Evolutionary conservation across 148 eudicot species (phyloP), one percentile per base, ranked within the genome.

Genomic region (Vaccinium vitisidaea): DNA sequence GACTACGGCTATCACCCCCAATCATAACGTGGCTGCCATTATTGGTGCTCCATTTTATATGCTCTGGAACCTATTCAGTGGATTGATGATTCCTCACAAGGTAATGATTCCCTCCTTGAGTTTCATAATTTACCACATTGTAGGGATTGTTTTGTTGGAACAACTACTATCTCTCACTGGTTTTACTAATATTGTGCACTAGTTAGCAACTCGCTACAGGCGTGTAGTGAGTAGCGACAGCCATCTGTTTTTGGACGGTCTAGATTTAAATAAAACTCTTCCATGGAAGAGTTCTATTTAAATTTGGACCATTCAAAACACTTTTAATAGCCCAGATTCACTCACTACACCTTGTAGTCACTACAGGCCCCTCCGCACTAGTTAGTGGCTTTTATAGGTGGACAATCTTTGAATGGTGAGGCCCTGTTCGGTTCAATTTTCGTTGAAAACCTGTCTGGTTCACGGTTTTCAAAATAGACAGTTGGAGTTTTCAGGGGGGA

Each of bases 51-150:
- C 99, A 5, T 97, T 95, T 85, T 97, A 95, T 85, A 97, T 95
- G 99, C 91, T 97, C 30, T 97, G 99, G 99, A 97, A 97, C 88
- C 98, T 97, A 65, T 97, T 97, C 91, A 93, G 98, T 79, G 99
- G 99, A 70, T 92, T 97, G 89, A 97, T 97, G 99, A 97, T 97
- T 75, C 99, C 99, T 81, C 93, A 92, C 91, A 93, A 95, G 95
- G 99, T 96, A 93, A 87, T 19, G 49, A 63, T 21, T 55, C 25
- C 56, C 71, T 23, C 23, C 69, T 63, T 63, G 5, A 23, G 69
- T 55, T 80, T 73, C 56, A 13, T 2, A 53, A 54, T n/a, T 79
- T 67, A 25, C 59, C n/a, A 1, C 23, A 18, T 63, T 63, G 23
- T 48, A 23, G 32, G 74, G 49, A 36, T 46, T 63, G 27, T 82